These are phyloP conservation scores for Vitis hybrid DNA, from an alignment of 177 flowering plant genomes.

Conservation along the genomic window DNA sequence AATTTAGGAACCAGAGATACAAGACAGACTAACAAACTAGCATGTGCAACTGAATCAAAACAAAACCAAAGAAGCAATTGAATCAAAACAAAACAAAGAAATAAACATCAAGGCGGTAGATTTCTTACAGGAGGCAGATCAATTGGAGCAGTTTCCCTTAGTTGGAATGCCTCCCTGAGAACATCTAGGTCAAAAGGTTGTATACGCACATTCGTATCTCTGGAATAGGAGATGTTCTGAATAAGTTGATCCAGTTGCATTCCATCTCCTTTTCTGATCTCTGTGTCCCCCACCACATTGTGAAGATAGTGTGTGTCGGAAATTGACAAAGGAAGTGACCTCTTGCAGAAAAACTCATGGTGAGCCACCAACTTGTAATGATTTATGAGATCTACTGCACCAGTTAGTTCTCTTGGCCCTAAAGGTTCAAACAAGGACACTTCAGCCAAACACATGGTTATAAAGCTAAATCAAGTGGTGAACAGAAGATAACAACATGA, in stretches of 20 bases:
- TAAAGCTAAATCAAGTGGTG: background rate
- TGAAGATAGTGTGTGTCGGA: slow-evolving; percentile 93
- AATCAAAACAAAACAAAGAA: background rate
- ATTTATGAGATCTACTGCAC: slow-evolving; percentile 88
- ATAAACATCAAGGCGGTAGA: background rate
- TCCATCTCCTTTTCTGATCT: slow-evolving; percentile 91
- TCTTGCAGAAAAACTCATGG: slow-evolving; percentile 91
- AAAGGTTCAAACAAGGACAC: slow-evolving; percentile 11
- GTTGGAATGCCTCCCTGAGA: slow-evolving; percentile 81
- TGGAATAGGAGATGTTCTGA: slow-evolving; percentile 43
- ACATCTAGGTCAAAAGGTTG: slow-evolving; percentile 79
- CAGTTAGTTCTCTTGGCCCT: slow-evolving; percentile 96
- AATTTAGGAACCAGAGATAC: background rate
- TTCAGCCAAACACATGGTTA: background rate
- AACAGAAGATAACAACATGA: background rate
- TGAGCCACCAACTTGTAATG: slow-evolving; percentile 79
- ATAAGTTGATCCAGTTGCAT: slow-evolving; percentile 93
- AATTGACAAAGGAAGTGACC: slow-evolving; percentile 75
- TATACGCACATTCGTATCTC: slow-evolving; percentile 60
- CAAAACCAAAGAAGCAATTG: slow-evolving; percentile 2
- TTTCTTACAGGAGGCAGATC: slow-evolving; percentile 72
- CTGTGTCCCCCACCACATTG: slow-evolving; percentile 90
- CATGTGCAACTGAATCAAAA: background rate
- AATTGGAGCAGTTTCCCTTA: slow-evolving; percentile 71
- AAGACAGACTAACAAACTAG: background rate